Base-by-base conservation (phyloP, 768 basidiomycete species). In the Serendipita vermifera region DNA sequence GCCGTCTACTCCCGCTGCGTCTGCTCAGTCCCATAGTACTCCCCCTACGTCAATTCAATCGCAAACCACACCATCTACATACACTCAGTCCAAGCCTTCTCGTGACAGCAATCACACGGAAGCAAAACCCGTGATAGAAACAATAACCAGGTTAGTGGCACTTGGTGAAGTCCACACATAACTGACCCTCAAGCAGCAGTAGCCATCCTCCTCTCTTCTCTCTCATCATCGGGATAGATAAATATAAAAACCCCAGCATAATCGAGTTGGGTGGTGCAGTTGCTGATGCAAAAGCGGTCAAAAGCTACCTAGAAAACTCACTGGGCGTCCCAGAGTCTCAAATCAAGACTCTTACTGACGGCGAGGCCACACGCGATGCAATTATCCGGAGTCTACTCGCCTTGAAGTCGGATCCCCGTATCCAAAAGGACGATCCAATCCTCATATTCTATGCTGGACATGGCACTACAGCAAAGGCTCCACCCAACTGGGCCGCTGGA, bases 391-490 rank as follows among this genome's bases (percentile, higher is more conserved):
- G 60, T 3, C 66, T 77, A 56, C 36, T 24, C 2, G 6, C 29
- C 3, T 53, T 63, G 3, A 46, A 56, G 0, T 46, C 65, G 20
- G 63, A 67, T 9, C 14, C 29, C 22, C 67, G 67, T 27, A 59
- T 56, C 33, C 20, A 53, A 5, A 13, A 36, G 6, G 54, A 57
- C 6, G 67, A 68, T 46, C 65, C 70, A 5, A 71, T 75, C 32
- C 51, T 75, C 38, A 70, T 76, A 31, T 76, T 69, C 59, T 77
- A 68, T 43, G 69, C 75, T 17, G 75, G 74, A 13, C 75, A 76
- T 54, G 75, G 75, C n/a, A 64, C 69, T 3, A 62, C 69, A 31
- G 61, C 64, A 14, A 38, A 62, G 1, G 68, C 67, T 39, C 75
- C 75, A 0, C 1, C n/a, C 1, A 60, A 57, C 0, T 68, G 68